These are phyloP conservation scores for Solanum gracilifrons DNA, from an alignment of 257 asterid genomes.

Conservation along the genomic window DNA sequence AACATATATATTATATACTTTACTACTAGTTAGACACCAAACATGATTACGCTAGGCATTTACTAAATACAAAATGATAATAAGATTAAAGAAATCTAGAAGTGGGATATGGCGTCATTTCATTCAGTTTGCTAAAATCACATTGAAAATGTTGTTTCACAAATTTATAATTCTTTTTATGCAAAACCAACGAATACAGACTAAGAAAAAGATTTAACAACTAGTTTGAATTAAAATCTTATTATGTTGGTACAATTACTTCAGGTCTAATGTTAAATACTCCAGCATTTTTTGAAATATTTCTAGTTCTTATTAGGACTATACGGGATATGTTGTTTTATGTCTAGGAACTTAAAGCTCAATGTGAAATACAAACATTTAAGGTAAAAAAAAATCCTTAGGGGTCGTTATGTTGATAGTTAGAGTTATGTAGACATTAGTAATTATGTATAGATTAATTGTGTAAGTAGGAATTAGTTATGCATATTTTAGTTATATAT, in stretches of 20 bases:
- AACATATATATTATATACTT: not conserved
- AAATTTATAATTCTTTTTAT: not conserved
- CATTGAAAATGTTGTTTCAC: not conserved
- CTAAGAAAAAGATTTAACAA: not conserved
- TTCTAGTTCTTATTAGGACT: not conserved
- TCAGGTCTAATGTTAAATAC: not conserved
- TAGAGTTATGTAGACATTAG: not conserved
- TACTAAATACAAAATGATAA: slow-evolving; percentile 2
- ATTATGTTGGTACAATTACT: not conserved
- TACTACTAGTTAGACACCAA: not conserved
- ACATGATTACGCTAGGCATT: not conserved
- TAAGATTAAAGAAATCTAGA: not conserved
- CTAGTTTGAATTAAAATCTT: not conserved
- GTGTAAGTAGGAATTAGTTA: not conserved
- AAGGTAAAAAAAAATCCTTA: not conserved
- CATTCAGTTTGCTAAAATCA: not conserved
- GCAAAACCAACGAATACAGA: not conserved
- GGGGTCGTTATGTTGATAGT: not conserved
- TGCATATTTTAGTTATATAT: not conserved
- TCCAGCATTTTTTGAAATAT: not conserved
- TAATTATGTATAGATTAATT: not conserved
- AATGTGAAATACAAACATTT: not conserved
- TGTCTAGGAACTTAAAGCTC: not conserved
- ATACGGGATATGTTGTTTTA: not conserved
- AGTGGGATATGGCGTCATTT: slow-evolving; percentile 4